These are phyloP conservation scores for Russula vinacea DNA, from an alignment of 768 basidiomycete genomes.

Conservation along the genomic window DNA sequence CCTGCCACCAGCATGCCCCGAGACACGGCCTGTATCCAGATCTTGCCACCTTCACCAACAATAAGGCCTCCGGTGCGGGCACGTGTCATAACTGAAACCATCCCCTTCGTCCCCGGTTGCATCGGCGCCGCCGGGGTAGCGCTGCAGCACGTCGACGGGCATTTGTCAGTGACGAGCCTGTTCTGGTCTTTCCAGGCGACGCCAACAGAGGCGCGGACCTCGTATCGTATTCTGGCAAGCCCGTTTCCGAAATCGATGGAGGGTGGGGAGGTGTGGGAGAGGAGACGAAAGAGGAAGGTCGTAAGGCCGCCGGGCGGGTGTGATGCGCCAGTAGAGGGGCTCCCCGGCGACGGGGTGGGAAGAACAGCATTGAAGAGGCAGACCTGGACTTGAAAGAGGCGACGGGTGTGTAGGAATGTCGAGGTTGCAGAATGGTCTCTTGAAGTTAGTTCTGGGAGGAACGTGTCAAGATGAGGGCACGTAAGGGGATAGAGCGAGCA, in stretches of 20 bases:
- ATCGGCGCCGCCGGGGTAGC: conserved; percentile 4
- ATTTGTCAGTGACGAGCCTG: conserved; percentile 60
- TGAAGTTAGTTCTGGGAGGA: conserved; percentile 60
- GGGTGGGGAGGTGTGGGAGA: conserved; percentile 64
- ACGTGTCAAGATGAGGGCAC: conserved; percentile 9
- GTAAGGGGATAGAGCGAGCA: not conserved
- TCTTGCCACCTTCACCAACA: conserved; percentile 74
- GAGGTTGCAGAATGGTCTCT: conserved; percentile 78
- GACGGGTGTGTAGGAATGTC: conserved; percentile 65
- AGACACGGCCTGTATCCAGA: conserved; percentile 74
- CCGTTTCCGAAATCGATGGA: conserved; percentile 69
- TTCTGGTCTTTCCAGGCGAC: conserved; percentile 76
- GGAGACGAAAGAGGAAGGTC: conserved; percentile 74
- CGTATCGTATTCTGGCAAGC: conserved; percentile 66
- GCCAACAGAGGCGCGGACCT: conserved; percentile 66
- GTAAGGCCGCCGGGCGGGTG: conserved; percentile 71
- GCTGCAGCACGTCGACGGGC: conserved; percentile 65
- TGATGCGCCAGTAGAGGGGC: conserved; percentile 60
- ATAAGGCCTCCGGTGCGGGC: conserved; percentile 55
- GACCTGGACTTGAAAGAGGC: conserved; percentile 74
- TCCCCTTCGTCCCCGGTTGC: conserved; percentile 35
- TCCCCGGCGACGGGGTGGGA: conserved; percentile 55
- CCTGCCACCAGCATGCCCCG: conserved; percentile 65
- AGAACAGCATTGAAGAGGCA: conserved; percentile 84
- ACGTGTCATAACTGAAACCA: conserved; percentile 24